Conservation (phyloP, 2,329 filamentous ascomycete species). For the Alternaria incomplexa region DNA sequence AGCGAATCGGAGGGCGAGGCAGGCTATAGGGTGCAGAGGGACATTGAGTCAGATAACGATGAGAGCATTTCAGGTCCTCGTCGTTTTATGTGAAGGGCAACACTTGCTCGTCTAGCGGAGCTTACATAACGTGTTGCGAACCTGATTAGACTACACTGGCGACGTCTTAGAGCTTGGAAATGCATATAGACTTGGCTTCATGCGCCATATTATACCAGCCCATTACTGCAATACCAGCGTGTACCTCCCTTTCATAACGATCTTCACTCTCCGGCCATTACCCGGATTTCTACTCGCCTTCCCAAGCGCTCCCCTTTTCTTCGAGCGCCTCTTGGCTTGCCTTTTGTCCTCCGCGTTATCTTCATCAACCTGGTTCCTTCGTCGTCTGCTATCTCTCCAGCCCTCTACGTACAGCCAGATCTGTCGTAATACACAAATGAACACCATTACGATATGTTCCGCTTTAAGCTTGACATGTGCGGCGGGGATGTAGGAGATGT, state of each 20-base stretch:
- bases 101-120: not conserved
- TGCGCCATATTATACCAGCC: not conserved
- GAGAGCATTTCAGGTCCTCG: not conserved
- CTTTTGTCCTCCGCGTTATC: not conserved
- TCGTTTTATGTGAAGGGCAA: not conserved
- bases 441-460: constrained; percentile 16
- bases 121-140: not conserved
- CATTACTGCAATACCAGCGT: not conserved
- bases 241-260: constrained; percentile 2
- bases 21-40: not conserved
- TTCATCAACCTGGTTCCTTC: not conserved
- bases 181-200: not conserved
- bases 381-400: constrained; percentile 4
- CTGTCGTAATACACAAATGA: constrained; percentile 11
- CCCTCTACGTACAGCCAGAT: constrained; percentile 2
- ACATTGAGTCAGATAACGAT: not conserved
- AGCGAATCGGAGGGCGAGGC: not conserved
- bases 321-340: not conserved
- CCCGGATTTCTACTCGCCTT: not conserved
- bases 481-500: constrained; percentile 15
- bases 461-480: constrained; percentile 26
- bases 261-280: not conserved
- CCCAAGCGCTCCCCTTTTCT: not conserved
- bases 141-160: not conserved
- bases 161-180: not conserved